Base-by-base conservation (phyloP, 1,284 basidiomycete species). In the Trichosporon inkin region DNA sequence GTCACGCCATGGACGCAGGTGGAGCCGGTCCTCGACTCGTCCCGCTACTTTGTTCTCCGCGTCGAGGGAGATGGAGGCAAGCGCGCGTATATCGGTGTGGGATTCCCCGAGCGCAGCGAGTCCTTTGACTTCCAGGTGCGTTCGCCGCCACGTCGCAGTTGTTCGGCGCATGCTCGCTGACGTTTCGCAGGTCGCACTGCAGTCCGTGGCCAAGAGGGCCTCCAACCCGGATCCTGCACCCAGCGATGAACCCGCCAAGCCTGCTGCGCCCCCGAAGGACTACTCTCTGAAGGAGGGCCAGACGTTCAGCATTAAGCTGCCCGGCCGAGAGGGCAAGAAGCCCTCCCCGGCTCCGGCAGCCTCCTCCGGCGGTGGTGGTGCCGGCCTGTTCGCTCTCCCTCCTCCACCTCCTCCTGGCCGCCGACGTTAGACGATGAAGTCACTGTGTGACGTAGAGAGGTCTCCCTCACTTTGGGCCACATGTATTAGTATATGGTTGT, bases 281-380 rank as follows among this genome's bases (percentile, higher is more conserved):
- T 98, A 96, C 75, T 89, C 88, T 36, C 81, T 99, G 68, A 98
- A 97, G 74, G 92, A 94, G 70, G 96, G 96, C 14, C 90, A 99
- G 74, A 98, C 94, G 0, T 94, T 99, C 76, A 88, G 87, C 13
- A 94, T 97, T 71, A 84, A 85, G 54, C 89, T 97, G 60, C 93
- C 93, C 8, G 92, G 92, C 10, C 62, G 76, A 37, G 74, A 75
- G 44, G 69, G 62, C 17, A 57, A 65, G 44, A 71, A 71, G 67
- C 39, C 35, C n/a, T 41, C 54, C 53, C 20, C 51, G 4, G 7
- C 53, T 11, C 17, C 22, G 1, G 8, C 40, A 10, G 24, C 38
- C 8, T 28, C 41, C 11, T 19, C 28, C 16, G 34, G 28, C 19
- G 40, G 54, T 38, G 37, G 65, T 22, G 49, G 58, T 10, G 54